Evolutionary conservation across 805 yeast genomes (phyloP).

Genomic region (Candida tallmaniae): DNA sequence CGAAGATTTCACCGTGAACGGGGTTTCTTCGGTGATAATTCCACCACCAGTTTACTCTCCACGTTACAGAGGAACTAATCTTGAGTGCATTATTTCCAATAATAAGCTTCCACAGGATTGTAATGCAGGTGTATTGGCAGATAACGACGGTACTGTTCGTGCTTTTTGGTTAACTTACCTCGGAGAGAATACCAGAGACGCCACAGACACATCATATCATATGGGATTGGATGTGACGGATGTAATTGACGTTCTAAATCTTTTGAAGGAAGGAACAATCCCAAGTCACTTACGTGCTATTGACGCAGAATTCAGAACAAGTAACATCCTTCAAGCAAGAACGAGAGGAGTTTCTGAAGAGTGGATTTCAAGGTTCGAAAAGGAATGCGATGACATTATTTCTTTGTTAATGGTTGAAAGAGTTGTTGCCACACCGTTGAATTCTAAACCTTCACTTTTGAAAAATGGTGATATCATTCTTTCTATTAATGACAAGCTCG

Average conservation of each 20-base stretch:
- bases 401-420: slow-evolving; percentile 71
- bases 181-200: slow-evolving; percentile 62
- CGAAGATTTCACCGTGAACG: slow-evolving; percentile 72
- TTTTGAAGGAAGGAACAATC: slow-evolving; percentile 43
- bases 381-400: slow-evolving; percentile 56
- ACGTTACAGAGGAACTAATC: slow-evolving; percentile 78
- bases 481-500: slow-evolving; percentile 60
- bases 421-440: slow-evolving; percentile 47
- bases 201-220: slow-evolving; percentile 56
- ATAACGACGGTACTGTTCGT: slow-evolving; percentile 71
- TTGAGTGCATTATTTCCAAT: slow-evolving; percentile 74
- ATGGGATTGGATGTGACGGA: slow-evolving; percentile 78
- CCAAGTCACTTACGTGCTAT: slow-evolving; percentile 59
- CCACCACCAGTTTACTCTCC: slow-evolving; percentile 69
- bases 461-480: slow-evolving; percentile 73
- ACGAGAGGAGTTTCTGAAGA: slow-evolving; percentile 82
- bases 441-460: slow-evolving; percentile 28
- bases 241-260: slow-evolving; percentile 51
- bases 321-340: slow-evolving; percentile 71
- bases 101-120: slow-evolving; percentile 69
- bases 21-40: slow-evolving; percentile 66
- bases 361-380: slow-evolving; percentile 71
- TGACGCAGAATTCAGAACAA: slow-evolving; percentile 72
- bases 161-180: slow-evolving; percentile 83
- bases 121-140: slow-evolving; percentile 73